Evolutionary conservation across 495 filamentous ascomycete species (phyloP).

Genomic region (Neurospora sp.): DNA sequence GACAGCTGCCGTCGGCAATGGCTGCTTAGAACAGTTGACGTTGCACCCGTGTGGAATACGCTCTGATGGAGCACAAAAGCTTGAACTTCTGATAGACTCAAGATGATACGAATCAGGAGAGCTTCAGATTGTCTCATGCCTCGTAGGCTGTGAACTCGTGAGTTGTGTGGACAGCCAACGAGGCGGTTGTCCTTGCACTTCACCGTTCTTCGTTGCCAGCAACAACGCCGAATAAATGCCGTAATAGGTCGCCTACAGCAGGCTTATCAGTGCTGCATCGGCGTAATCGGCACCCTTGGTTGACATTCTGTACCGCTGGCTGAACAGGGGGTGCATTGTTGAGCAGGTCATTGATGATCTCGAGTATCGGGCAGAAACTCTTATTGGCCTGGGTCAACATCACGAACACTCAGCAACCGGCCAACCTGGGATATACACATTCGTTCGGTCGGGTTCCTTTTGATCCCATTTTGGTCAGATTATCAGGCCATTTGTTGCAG

Average conservation of each 20-base stretch:
- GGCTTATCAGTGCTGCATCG: background rate
- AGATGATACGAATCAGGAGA: background rate
- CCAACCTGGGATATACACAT: background rate
- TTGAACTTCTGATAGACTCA: background rate
- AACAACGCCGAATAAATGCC: background rate
- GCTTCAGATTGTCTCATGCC: background rate
- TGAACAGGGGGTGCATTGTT: background rate
- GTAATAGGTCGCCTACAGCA: background rate
- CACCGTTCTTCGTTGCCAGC: background rate
- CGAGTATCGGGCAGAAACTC: background rate
- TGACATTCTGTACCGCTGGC: background rate
- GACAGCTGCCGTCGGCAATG: background rate
- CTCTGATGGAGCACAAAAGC: background rate
- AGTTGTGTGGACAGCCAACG: background rate
- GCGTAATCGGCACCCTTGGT: background rate
- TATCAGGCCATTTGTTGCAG: background rate
- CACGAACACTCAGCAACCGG: background rate
- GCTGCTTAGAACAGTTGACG: background rate
- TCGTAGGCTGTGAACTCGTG: background rate
- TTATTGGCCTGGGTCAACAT: background rate
- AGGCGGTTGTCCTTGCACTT: background rate
- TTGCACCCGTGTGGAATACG: background rate
- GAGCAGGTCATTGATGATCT: background rate
- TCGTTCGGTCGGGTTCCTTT: background rate
- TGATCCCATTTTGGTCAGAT: background rate